These are phyloP conservation scores for Hippophae rhamnoides DNA, from an alignment of 306 rosid species.

Conservation along the genomic window DNA sequence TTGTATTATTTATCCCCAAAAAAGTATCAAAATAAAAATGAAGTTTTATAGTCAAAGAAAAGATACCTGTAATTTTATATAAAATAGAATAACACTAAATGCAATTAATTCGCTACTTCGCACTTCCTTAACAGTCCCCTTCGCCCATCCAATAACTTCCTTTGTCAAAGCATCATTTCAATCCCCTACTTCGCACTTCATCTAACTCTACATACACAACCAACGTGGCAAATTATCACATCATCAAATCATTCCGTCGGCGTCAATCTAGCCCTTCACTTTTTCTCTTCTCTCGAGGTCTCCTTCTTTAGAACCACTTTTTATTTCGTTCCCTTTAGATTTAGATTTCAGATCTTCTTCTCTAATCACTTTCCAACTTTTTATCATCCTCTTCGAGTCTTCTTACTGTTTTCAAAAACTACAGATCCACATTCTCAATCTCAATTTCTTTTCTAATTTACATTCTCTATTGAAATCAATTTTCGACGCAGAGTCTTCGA, in stretches of 20 bases:
- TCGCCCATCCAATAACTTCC: too few relatives aligned
- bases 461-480: constrained; percentile 11
- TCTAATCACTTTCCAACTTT: constrained; percentile 2
- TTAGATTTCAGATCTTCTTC: not conserved
- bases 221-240: constrained; percentile 23
- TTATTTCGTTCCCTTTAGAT: not conserved
- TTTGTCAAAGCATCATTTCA: too few relatives aligned
- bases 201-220: not conserved
- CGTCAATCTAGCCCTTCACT: constrained; percentile 29
- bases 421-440: constrained; percentile 13
- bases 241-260: not conserved
- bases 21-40: too few relatives aligned
- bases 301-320: constrained; percentile 17
- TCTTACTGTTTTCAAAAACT: not conserved
- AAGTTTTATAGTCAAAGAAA: too few relatives aligned
- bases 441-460: constrained; percentile 22
- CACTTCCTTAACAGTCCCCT: too few relatives aligned
- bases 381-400: too few relatives aligned
- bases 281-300: constrained; percentile 14
- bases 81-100: too few relatives aligned
- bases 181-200: constrained; percentile 12
- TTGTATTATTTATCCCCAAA: too few relatives aligned
- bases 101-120: too few relatives aligned
- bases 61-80: too few relatives aligned
- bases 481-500: not conserved